A percentile compares a stretch with the other conserved stretches of the same genome.
phyloP scores from a whole-genome alignment of 441 rosid genomes.

The Sinapis alba region DNA sequence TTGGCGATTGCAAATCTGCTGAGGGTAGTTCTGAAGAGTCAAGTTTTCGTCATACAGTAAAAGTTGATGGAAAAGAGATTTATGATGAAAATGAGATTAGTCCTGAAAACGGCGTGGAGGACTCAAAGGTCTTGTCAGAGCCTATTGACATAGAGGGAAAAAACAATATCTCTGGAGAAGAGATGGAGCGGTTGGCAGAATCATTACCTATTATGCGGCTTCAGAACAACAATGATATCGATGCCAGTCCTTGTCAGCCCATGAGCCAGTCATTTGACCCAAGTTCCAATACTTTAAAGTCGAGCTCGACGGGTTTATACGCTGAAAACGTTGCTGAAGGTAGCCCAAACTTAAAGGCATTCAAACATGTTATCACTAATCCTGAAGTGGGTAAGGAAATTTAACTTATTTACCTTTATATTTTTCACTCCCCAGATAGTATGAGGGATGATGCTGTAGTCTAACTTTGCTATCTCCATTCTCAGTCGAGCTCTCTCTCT shows the following conservation, averaged over 20 bases:
- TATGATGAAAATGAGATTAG: constrained; percentile 21
- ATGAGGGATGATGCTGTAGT: constrained; percentile 8
- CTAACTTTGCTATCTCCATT: constrained; percentile 38
- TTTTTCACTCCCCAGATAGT: neutral
- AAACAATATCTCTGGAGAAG: constrained; percentile 37
- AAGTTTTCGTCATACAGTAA: constrained; percentile 34
- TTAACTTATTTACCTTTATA: neutral
- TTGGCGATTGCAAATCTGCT: constrained; percentile 47
- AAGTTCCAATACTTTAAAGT: constrained; percentile 40
- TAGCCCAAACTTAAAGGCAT: constrained; percentile 42
- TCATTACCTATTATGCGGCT: constrained; percentile 77
- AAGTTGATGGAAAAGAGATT: constrained; percentile 38
- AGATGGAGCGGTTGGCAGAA: constrained; percentile 49
- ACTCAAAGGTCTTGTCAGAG: constrained; percentile 44
- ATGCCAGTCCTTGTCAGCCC: constrained; percentile 41
- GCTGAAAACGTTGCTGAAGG: constrained; percentile 38
- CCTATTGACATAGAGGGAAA: constrained; percentile 56
- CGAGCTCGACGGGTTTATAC: constrained; percentile 37
- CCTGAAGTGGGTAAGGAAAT: constrained; percentile 65
- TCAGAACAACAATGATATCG: constrained; percentile 38
- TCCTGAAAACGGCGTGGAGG: constrained; percentile 37
- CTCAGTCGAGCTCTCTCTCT: constrained; percentile 68
- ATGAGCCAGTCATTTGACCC: constrained; percentile 73
- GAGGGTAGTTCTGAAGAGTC: constrained; percentile 34
- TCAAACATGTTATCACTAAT: constrained; percentile 41